Percentiles rank a stretch among this genome's conserved stretches.
These are phyloP conservation scores for Biancaea sappan DNA, from an alignment of 306 rosid genomes.

Conservation along the genomic window DNA sequence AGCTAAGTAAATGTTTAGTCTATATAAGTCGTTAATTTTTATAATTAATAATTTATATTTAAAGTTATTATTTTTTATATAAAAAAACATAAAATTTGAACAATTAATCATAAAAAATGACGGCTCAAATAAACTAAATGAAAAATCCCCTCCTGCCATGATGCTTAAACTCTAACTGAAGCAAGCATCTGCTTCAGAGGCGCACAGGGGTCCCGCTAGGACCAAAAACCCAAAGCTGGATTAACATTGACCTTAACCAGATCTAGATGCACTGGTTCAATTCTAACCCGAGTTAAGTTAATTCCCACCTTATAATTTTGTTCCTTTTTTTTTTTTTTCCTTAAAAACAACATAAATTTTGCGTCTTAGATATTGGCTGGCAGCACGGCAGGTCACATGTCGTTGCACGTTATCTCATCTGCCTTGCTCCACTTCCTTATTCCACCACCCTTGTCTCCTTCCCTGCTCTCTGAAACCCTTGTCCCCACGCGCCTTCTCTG, in stretches of 20 bases:
- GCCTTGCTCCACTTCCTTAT: conserved; percentile 35
- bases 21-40: too few relatives aligned
- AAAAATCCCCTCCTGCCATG: too few relatives aligned
- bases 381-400: conserved; percentile 53
- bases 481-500: conserved; percentile 35
- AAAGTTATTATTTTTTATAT: too few relatives aligned
- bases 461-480: background rate
- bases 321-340: background rate
- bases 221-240: conserved; percentile 19
- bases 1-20: too few relatives aligned
- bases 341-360: background rate
- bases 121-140: too few relatives aligned
- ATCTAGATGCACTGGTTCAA: background rate
- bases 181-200: conserved; percentile 39
- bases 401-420: conserved; percentile 41
- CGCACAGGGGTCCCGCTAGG: conserved; percentile 29
- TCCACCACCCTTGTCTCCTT: conserved; percentile 37
- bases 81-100: too few relatives aligned
- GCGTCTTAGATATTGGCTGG: conserved; percentile 37
- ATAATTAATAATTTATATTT: too few relatives aligned
- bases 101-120: too few relatives aligned
- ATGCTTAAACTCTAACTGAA: conserved; percentile 49
- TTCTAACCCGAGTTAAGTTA: conserved; percentile 10
- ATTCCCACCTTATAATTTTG: background rate
- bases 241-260: background rate